Base-by-base conservation (phyloP, 495 filamentous ascomycete species). In the Podospora anserina region DNA sequence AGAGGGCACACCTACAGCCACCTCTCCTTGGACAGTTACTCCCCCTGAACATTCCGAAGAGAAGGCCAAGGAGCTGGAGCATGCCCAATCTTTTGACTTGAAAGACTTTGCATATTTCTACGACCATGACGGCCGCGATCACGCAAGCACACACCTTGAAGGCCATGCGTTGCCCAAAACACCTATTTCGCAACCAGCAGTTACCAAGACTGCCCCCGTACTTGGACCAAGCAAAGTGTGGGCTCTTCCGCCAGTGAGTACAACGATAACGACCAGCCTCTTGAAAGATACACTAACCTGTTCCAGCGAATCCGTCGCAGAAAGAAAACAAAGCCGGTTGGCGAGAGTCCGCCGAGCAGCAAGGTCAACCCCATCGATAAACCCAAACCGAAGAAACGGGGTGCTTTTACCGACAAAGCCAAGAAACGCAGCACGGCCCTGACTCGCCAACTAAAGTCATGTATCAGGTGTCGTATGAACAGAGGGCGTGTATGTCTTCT, bases 381-480 rank as follows among this genome's bases (percentile, higher is more conserved):
- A 71, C 16, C 69, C 61, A 30, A 68, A 62, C 58, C 30, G 3
- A 73, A 70, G 30, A 66, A 59, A 30, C 69, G 73, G n/a, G 71
- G 69, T 11, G 67, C 71, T 5, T 73, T 73, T 59, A 71, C 65
- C 5, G 71, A 71, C 64, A 67, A 74, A 63, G 60, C 57, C 54
- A 69, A 68, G 69, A 75, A 71, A 54, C 69, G 59, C 1, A 70
- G 71, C 56, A 75, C 73, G 18, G 73, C 73, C 2, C 61, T 75
- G 56, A 75, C 73, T 5, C 67, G 73, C 1, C 66, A 73, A 6
- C 69, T 75, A 32, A 74, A 73, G 67, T 75, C 73, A 13, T 75
- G 73, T 66, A 73, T 75, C 67, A 65, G 73, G 15, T 75, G 73
- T 63, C 67, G 73, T 58, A 75, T 75, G 73, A 71, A 74, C 60